Base-by-base conservation (phyloP, 257 asterid genomes). In the Gentiana dahurica region DNA sequence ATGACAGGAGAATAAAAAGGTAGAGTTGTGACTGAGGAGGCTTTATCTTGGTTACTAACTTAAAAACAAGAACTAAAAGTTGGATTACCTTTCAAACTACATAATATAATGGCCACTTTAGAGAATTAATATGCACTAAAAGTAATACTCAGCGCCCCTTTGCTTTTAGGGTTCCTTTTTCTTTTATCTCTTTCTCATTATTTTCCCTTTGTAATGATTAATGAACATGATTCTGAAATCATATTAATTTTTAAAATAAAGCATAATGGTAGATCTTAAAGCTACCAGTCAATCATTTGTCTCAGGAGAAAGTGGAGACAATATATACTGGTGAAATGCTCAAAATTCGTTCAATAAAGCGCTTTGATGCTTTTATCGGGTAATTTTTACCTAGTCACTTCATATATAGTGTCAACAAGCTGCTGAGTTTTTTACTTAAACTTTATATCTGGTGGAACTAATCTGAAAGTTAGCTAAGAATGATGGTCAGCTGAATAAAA, bases 201-300 rank as follows among this genome's bases (percentile, higher is more conserved):
- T 65, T 36, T 11, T 56, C 13, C 66, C 52, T 75, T 70, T 71
- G 63, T 67, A 75, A 81, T 79, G 68, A 84, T 79, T 77, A 67
- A 65, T 51, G 90, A 85, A 79, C 79, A 72, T 81, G 71, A 41
- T 68, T 74, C 59, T 60, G 57, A 75, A 80, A 80, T 82, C 78
- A 51, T 63, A 64, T 61, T 24, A 41, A 41, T 75, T 75, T 58
- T 24, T 24, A 24, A 24, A 24, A 24, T 24, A 24, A 24, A 24
- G 24, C 24, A 24, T 24, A 24, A 54, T 61, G 58, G 67, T 64
- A 59, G 58, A 68, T 65, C 34, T 51, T 48, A 50, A 41, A 46
- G n/a, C 65, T 60, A 62, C 57, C 67, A 55, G 63, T 71, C 81
- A 81, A 75, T 81, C 81, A 76, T 78, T 76, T 70, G 49, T 73